Conservation (phyloP, 2,329 filamentous ascomycete genomes). For the Berkeleyomyces rouxiae region DNA sequence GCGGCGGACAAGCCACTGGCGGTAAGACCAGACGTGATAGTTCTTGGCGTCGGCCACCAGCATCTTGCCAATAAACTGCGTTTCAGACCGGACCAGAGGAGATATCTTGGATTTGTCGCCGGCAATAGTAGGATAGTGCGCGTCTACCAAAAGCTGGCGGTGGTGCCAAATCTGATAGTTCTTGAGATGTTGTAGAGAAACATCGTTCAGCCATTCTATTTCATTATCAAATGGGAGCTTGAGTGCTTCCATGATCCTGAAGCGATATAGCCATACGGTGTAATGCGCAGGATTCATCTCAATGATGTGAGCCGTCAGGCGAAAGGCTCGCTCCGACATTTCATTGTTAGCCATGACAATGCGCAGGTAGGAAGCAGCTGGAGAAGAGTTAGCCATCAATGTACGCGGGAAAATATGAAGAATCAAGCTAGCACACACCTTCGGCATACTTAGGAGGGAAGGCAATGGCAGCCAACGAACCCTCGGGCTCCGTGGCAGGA, state of each 20-base stretch:
- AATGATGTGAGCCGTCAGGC: slow-evolving; percentile 79
- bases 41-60: slow-evolving; percentile 82
- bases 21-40: slow-evolving; percentile 96
- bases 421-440: slow-evolving; percentile 27
- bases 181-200: slow-evolving; percentile 73
- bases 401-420: background rate
- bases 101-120: slow-evolving; percentile 38
- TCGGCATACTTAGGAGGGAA: slow-evolving; percentile 83
- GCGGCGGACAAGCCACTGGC: slow-evolving; percentile 51
- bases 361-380: slow-evolving; percentile 79
- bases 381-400: background rate
- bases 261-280: slow-evolving; percentile 94
- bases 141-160: slow-evolving; percentile 47
- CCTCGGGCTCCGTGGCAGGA: slow-evolving; percentile 64
- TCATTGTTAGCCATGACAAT: slow-evolving; percentile 86
- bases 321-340: slow-evolving; percentile 59
- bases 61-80: slow-evolving; percentile 62
- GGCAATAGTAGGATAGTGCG: slow-evolving; percentile 42
- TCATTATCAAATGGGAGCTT: slow-evolving; percentile 51
- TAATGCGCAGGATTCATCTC: slow-evolving; percentile 91
- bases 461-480: slow-evolving; percentile 79
- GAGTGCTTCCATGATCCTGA: slow-evolving; percentile 56
- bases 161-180: slow-evolving; percentile 98
- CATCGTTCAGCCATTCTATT: slow-evolving; percentile 69
- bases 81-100: slow-evolving; percentile 48